Conservation (phyloP, 2,329 filamentous ascomycete species). For the Colletotrichum chrysophilum region DNA sequence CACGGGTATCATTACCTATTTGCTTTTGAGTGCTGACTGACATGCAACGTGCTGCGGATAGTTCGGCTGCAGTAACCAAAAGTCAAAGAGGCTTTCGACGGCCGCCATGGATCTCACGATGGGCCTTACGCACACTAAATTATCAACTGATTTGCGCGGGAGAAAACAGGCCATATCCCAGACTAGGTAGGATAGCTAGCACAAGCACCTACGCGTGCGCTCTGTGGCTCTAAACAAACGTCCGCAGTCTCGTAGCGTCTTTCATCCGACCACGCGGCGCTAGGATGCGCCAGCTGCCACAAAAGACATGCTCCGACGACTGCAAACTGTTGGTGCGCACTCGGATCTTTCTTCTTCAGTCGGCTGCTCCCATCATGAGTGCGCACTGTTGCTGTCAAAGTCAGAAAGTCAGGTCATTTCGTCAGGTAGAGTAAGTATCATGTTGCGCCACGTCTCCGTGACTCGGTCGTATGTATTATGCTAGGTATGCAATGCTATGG, state of each 20-base stretch:
- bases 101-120: background rate
- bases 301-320: background rate
- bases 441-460: background rate
- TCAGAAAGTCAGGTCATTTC: background rate
- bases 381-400: background rate
- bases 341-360: background rate
- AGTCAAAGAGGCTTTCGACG: background rate
- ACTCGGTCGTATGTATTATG: background rate
- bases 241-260: background rate
- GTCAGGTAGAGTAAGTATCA: background rate
- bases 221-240: background rate
- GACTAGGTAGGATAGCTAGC: background rate
- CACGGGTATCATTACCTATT: background rate
- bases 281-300: background rate
- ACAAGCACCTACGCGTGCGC: background rate
- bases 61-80: background rate
- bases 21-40: background rate
- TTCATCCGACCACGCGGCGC: background rate
- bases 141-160: background rate
- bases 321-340: background rate
- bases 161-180: background rate
- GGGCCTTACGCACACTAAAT: background rate
- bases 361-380: background rate
- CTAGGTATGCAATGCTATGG: background rate
- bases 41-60: background rate